These are phyloP conservation scores for Leishmania guyanensis DNA, from an alignment of 208 protist genomes.

Conservation along the genomic window DNA sequence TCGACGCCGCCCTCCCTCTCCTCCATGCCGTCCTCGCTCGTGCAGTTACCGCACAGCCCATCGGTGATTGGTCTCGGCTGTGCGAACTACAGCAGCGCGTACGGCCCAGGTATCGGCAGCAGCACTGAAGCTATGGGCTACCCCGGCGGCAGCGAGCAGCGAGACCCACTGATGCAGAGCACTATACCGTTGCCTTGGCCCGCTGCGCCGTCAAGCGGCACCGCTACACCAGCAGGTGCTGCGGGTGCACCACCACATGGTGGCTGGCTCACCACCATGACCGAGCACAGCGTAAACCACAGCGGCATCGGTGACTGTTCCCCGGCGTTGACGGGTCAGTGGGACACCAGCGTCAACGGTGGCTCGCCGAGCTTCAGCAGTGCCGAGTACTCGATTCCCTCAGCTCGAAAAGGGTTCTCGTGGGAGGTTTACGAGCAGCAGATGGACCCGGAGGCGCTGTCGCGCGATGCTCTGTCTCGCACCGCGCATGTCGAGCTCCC, in stretches of 20 bases:
- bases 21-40: conserved; percentile 31
- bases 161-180: conserved; percentile 1
- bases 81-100: background rate
- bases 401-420: conserved; percentile 41
- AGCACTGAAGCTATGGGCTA: background rate
- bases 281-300: background rate
- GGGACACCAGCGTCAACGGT: background rate
- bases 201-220: background rate
- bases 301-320: background rate
- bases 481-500: conserved; percentile 56
- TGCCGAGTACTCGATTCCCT: conserved; percentile 1
- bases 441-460: conserved; percentile 31
- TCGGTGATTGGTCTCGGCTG: conserved; percentile 10
- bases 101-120: background rate
- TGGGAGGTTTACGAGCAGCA: conserved; percentile 79
- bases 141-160: conserved; percentile 1
- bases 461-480: conserved; percentile 40
- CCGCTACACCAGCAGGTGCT: background rate
- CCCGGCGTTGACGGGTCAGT: background rate
- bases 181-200: background rate
- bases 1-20: conserved; percentile 19
- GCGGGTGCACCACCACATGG: background rate
- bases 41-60: conserved; percentile 22
- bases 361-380: background rate
- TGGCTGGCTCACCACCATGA: conserved; percentile 14